Evolutionary conservation across 495 filamentous ascomycete species (phyloP).

Genomic region (Talaromyces liani): DNA sequence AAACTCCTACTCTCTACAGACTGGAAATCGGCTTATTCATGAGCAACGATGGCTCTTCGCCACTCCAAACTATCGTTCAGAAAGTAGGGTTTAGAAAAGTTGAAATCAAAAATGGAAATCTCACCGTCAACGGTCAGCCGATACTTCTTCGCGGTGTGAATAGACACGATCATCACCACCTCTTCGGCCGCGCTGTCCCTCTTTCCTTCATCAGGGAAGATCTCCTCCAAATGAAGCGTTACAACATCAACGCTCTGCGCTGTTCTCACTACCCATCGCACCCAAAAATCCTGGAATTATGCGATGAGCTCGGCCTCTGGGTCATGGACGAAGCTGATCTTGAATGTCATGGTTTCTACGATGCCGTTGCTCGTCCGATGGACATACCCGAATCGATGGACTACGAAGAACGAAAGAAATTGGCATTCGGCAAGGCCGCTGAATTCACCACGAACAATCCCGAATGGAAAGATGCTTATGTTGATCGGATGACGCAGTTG

Average conservation of each 20-base stretch:
- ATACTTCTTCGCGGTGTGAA: constrained; percentile 55
- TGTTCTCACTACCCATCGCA: constrained; percentile 57
- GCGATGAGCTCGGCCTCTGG: constrained; percentile 62
- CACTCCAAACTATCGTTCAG: constrained; percentile 37
- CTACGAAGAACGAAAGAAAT: constrained; percentile 45
- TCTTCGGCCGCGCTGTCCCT: constrained; percentile 51
- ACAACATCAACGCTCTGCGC: constrained; percentile 60
- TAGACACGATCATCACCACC: constrained; percentile 56
- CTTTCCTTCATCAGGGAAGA: constrained; percentile 48
- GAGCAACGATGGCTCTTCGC: constrained; percentile 14
- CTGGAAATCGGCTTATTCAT: constrained; percentile 27
- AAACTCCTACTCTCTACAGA: constrained; percentile 52
- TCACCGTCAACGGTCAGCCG: constrained; percentile 51
- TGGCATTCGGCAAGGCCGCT: constrained; percentile 43
- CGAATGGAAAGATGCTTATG: constrained; percentile 54
- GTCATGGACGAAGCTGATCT: constrained; percentile 67
- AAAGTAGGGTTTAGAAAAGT: constrained; percentile 53
- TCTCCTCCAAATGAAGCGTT: constrained; percentile 56
- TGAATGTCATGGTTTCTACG: constrained; percentile 62
- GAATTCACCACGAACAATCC: constrained; percentile 56
- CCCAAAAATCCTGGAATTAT: constrained; percentile 49
- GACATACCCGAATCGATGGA: constrained; percentile 42
- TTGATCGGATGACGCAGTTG: constrained; percentile 57
- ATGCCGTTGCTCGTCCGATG: constrained; percentile 35
- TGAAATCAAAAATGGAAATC: constrained; percentile 47